Evolutionary conservation across 2,329 filamentous ascomycete genomes (phyloP), one percentile per base, ranked within the genome.

Genomic region (Polychaeton citri): DNA sequence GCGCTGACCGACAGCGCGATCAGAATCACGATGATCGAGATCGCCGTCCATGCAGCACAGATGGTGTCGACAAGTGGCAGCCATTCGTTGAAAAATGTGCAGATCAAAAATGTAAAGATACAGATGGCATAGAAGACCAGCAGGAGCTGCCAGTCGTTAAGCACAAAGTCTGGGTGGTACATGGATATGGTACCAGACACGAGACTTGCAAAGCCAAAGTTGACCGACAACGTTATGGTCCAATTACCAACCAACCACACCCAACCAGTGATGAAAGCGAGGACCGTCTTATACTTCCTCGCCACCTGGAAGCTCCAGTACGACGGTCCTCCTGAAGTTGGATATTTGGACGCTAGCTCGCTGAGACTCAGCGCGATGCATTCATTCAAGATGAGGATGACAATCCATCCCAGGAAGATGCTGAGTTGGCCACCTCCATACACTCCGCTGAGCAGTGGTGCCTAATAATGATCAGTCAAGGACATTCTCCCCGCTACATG

Each of bases 311-410:
- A 84, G 3, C 77, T 75, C 62, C 82, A 79, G 55, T 83, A 84
- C 59, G 83, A 83, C 35, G 82, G 79, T 48, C 80, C 80, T 48
- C 79, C 80, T 34, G 77, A 76, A n/a, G 79, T 84, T 16, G 80
- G 80, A 50, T 80, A 84, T 26, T 82, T 71, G 45, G 72, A 77
- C 36, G 79, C 81, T 49, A 85, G 79, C 61, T 85, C 80, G 42
- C 74, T 76, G 20, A 84, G 66, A 8, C 76, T 81, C 2, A 73
- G 63, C 18, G 79, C 79, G 21, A 85, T 74, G 54, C 77, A 81
- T 48, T 81, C 59, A 44, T 81, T 78, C 52, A 83, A 79, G 35
- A 72, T 47, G 10, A 75, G 77, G 26, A 83, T 74, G 30, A 64
- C 61, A 21, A 81, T 60, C 76, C 79, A 82, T 32, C 77, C 79